A percentile compares a stretch with the other conserved stretches of the same genome.
These are phyloP conservation scores for Globisporangium nagaii DNA, from an alignment of 352 stramenopile genomes.

Conservation along the genomic window DNA sequence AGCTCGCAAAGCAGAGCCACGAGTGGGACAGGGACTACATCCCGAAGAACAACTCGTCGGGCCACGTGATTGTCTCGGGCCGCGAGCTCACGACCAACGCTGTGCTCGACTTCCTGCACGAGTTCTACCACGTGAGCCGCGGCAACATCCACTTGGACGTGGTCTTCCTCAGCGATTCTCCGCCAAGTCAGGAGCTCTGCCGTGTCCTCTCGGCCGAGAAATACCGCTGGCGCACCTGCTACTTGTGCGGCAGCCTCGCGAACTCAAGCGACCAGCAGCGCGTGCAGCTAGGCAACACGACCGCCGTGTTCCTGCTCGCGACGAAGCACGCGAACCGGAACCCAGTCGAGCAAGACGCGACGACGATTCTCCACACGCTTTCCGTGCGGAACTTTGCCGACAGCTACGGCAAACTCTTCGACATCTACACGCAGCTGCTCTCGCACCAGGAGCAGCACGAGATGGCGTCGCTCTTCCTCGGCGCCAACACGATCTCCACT, in stretches of 20 bases:
- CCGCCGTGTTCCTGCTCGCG: slow-evolving; percentile 59
- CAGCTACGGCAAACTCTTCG: slow-evolving; percentile 33
- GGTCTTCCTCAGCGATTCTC: slow-evolving; percentile 48
- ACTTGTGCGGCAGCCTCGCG: slow-evolving; percentile 45
- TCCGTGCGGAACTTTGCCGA: slow-evolving; percentile 56
- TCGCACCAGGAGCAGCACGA: slow-evolving; percentile 43
- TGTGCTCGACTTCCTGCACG: slow-evolving; percentile 56
- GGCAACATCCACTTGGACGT: slow-evolving; percentile 58
- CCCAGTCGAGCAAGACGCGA: slow-evolving; percentile 36
- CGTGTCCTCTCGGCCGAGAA: slow-evolving; percentile 38
- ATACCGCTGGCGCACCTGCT: slow-evolving; percentile 39
- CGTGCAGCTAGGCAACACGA: slow-evolving; percentile 34
- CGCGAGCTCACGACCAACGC: slow-evolving; percentile 33
- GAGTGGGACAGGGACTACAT: slow-evolving; percentile 51
- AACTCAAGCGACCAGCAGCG: slow-evolving; percentile 40
- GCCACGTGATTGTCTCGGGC: slow-evolving; percentile 59
- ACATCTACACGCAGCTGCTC: slow-evolving; percentile 53
- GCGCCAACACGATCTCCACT: slow-evolving; percentile 36
- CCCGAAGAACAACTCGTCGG: slow-evolving; percentile 27
- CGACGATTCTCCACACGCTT: slow-evolving; percentile 51
- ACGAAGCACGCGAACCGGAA: slow-evolving; percentile 27
- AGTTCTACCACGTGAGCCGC: slow-evolving; percentile 66
- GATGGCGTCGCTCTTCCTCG: slow-evolving; percentile 39
- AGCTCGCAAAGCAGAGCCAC: slow-evolving; percentile 50
- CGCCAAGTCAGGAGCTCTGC: slow-evolving; percentile 29